Base-by-base conservation (phyloP, 2,329 filamentous ascomycete species). In the Arthrobotrys megalospora region DNA sequence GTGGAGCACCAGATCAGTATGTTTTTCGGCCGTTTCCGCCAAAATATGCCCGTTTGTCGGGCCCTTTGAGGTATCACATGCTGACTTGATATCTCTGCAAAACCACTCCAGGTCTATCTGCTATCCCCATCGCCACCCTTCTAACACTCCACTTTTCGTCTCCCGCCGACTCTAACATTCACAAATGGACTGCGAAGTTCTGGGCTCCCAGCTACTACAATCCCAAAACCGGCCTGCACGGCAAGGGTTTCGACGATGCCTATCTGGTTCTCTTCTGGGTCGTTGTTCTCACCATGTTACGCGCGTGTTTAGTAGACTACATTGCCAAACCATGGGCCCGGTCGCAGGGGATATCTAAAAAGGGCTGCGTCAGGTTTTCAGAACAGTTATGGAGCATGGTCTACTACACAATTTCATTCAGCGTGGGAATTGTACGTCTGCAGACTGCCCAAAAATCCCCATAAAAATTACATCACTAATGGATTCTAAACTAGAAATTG, bases 321-420 rank as follows among this genome's bases (percentile, higher is more conserved):
- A 82, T 96, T 11, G 88, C 98, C 64, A 90, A 90, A 19, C 96
- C 95, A 6, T 85, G 96, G 70, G 94, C 92, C 50, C 90, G 89
- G 80, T 86, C 87, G 58, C 88, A 89, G 80, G 95, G 95, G 41
- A 88, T 88, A 81, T 92, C 91, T 83, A 88, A 87, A 83, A 97
- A 97, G 86, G 90, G 90, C 55, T 86, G 91, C 76, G 89, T 93
- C 60, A 89, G 96, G 75, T 97, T 98, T 85, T 93, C 93, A 79
- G 96, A 99, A 86, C 96, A 99, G 86, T 93, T 91, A 55, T 98
- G 95, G 93, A 87, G 97, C 83, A 86, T 96, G 71, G 85, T 96
- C 52, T 98, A 97, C 86, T 95, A 95, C 84, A 86, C 86, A 53
- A 86, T 91, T 69, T 95, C 94, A 83, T 98, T 93, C 92, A 88